Evolutionary conservation across 2,329 filamentous ascomycete genomes (phyloP).

Genomic region (Colletotrichum sp.): DNA sequence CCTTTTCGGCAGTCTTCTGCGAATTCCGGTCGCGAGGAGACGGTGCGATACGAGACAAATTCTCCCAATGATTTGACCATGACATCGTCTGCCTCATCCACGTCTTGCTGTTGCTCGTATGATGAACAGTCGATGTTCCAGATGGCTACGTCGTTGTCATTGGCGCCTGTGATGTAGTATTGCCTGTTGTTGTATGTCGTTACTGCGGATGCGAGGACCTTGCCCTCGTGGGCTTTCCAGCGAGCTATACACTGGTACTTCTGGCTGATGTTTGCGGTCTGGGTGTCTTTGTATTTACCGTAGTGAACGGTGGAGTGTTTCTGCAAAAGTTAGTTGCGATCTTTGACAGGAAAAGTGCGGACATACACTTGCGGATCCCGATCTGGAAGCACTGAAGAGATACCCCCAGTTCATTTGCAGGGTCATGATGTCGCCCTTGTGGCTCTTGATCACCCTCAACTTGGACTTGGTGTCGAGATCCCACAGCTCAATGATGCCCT

Average conservation of each 20-base stretch:
- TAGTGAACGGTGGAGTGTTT: conserved; percentile 73
- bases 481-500: conserved; percentile 93
- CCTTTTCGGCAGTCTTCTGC: conserved; percentile 92
- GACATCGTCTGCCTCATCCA: conserved; percentile 53
- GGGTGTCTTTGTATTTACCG: conserved; percentile 56
- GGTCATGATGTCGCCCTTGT: conserved; percentile 83
- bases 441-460: conserved; percentile 82
- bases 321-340: conserved; percentile 40
- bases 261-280: conserved; percentile 67
- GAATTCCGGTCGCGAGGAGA: conserved; percentile 86
- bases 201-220: conserved; percentile 84
- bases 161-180: conserved; percentile 94
- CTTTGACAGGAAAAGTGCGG: no score
- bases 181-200: conserved; percentile 72
- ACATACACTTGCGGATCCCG: conserved; percentile 81
- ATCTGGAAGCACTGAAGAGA: conserved; percentile 88
- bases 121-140: conserved; percentile 70
- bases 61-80: conserved; percentile 77
- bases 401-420: conserved; percentile 85
- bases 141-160: conserved; percentile 86
- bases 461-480: conserved; percentile 94
- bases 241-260: conserved; percentile 81
- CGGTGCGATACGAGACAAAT: conserved; percentile 90
- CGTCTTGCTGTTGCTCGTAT: conserved; percentile 26
- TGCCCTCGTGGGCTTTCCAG: conserved; percentile 85